Evolutionary conservation across 768 basidiomycete species (phyloP), one percentile per base, ranked within the genome.

Genomic region (Sistotremastrum suecicum): DNA sequence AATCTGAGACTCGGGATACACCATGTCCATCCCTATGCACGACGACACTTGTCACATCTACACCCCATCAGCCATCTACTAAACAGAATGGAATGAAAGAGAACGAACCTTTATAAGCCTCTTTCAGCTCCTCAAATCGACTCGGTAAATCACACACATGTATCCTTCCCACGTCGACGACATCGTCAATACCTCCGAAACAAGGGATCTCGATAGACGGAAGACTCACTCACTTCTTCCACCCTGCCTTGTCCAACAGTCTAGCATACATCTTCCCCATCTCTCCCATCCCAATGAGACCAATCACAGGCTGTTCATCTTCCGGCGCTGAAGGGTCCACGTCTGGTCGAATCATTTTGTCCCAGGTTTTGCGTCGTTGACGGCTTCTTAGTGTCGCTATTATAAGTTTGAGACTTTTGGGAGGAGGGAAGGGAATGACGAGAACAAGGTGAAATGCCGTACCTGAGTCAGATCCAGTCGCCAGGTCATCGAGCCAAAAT

Each of bases 251-350:
- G 7, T 79, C 74, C 29, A 99, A 68, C n/a, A 67, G 59, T 11
- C 70, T 72, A 0, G 90, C 89, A 59, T 97, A 98, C 90, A 98
- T 89, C 56, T 67, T 69, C 2, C 94, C 94, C 94, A 98, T 98
- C 42, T 85, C 86, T 0, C 92, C 92, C 91, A 97, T 95, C 2
- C 94, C 92, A 50, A 95, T 95, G 43, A 95, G 67, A 2, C 92
- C 92, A 36, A 98, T 84, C 0, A 73, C 71, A 5, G 87, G 86
- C 53, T 90, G 87, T 29, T 66, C 59, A 4, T 68, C 63, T 1
- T 57, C 12, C 4, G 72, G 69, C 6, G 60, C 54, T 7, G 58
- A 34, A 0, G 67, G 68, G 1, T 53, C 51, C 32, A 64, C 46
- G 39, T 65, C 54, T 7, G 20, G 20, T 20, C 20, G 20, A 20